Conservation (phyloP, 805 yeast genomes). For the Kregervanrija pseudodelftensis region DNA sequence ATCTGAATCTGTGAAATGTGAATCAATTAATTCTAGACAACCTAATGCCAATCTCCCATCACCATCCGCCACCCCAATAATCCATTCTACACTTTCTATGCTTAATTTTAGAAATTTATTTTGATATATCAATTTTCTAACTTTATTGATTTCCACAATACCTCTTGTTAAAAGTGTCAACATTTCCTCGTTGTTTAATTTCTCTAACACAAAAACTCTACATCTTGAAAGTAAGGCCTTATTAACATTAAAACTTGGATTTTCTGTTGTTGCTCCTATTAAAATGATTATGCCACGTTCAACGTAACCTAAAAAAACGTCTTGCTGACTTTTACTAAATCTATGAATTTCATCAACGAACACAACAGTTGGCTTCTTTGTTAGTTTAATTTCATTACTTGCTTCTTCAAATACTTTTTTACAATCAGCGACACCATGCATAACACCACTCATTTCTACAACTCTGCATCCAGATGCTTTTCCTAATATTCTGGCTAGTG, state of each 20-base stretch:
- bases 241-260: constrained; percentile 77
- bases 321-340: constrained; percentile 82
- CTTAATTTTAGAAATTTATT: constrained; percentile 45
- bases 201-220: constrained; percentile 63
- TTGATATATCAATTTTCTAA: constrained; percentile 45
- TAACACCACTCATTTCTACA: constrained; percentile 81
- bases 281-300: constrained; percentile 77
- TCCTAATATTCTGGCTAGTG: constrained; percentile 56
- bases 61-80: constrained; percentile 74
- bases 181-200: constrained; percentile 44
- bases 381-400: constrained; percentile 34
- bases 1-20: constrained; percentile 31
- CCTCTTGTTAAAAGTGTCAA: constrained; percentile 50
- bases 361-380: constrained; percentile 54
- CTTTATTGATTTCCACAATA: constrained; percentile 47
- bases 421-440: constrained; percentile 59
- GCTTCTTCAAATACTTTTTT: constrained; percentile 53
- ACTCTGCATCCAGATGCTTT: constrained; percentile 46
- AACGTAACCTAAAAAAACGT: constrained; percentile 71
- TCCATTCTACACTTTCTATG: constrained; percentile 53
- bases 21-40: constrained; percentile 65
- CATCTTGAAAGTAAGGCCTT: constrained; percentile 82
- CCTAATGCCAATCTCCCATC: constrained; percentile 84
- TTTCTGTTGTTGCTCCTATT: constrained; percentile 97
- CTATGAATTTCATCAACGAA: constrained; percentile 94